Base-by-base conservation (phyloP, 2,329 filamentous ascomycete species). In the Penicillium sp. region DNA sequence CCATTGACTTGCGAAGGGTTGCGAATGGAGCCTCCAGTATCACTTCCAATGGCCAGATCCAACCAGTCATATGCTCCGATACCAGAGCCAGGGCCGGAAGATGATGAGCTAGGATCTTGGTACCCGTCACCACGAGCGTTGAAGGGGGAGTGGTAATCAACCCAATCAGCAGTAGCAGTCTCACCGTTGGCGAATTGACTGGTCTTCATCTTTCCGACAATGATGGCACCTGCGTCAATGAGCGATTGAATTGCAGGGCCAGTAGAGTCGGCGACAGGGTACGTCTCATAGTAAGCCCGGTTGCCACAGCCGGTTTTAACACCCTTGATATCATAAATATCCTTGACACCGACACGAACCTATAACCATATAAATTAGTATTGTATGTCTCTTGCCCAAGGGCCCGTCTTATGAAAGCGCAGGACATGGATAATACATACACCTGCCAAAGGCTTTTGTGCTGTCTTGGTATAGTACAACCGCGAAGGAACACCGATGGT, bases 261-360 rank as follows among this genome's bases (percentile, higher is more conserved):
- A 1, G 82, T 85, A 3, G 64, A 64, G 1, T 70, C 76, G 0
- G 76, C 72, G 2, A 75, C 64, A 0, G 75, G 73, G 53, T 85
- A 82, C 1, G 87, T 67, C 30, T 80, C 72, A 30, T 78, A 79
- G 77, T 81, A 88, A 1, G 84, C 81, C 22, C 82, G 74, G 37
- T 85, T 87, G 0, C 85, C 85, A 30, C 82, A 75, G 1, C 77
- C 77, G 0, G 82, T 85, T 12, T 78, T 77, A 0, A 85, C 68
- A 4, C 86, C 85, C 25, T 78, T 77, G 41, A 87, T 72, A 59
- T 84, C 76, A 62, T 79, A 84, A 35, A 86, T 82, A 61, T 88
- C 85, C 65, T 88, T 88, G 53, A 88, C 77, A 2, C 79, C 84
- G 1, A 88, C 17, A 45, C 42, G 42, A 45, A 45, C 42, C 42